Base-by-base conservation (phyloP, 2,329 filamentous ascomycete genomes). In the Verticillium albo-atrum region DNA sequence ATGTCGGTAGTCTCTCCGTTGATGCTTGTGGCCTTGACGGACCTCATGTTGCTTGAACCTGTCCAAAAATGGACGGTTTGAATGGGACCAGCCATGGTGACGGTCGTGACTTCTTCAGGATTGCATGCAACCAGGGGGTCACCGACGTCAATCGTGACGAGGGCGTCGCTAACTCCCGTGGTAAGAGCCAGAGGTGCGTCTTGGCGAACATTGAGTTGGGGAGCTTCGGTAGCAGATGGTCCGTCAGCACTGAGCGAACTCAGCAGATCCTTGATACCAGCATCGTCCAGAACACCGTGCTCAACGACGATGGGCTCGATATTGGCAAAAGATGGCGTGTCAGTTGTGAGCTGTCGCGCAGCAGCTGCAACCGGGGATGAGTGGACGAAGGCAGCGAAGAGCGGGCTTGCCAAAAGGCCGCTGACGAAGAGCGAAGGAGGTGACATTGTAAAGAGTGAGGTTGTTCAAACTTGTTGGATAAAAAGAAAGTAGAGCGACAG, bases 11-110 rank as follows among this genome's bases (percentile, higher is more conserved):
- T 56, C 32, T 62, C 57, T 1, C 60, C 58, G 12, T 26, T 54
- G 28, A 32, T 51, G 34, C 23, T 35, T 1, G 58, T 62, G 12
- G 56, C 27, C 1, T 57, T 60, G 32, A 62, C 55, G 5, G 58
- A 58, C 3, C 60, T 58, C 10, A 62, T 32, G 25, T 62, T 62
- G 47, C 52, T 47, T 17, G 53, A 28, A 2, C 58, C 58, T 37
- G 55, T 60, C 14, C 53, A 62, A 2, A 58, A 26, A 5, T 62
- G 55, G 17, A 62, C n/a, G 17, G 14, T 56, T 5, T 62, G 26
- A 12, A 62, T 15, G 3, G 60, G 55, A 6, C 60, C 58, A 6
- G 60, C 55, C 2, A 60, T 25, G 6, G 53, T 59, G 15, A 55
- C 28, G 34, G 34, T 37, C 14, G 34, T 37, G 17, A 37, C 34